Base-by-base conservation (phyloP, 805 yeast species). In the Sungouiozyma ichnusensis region DNA sequence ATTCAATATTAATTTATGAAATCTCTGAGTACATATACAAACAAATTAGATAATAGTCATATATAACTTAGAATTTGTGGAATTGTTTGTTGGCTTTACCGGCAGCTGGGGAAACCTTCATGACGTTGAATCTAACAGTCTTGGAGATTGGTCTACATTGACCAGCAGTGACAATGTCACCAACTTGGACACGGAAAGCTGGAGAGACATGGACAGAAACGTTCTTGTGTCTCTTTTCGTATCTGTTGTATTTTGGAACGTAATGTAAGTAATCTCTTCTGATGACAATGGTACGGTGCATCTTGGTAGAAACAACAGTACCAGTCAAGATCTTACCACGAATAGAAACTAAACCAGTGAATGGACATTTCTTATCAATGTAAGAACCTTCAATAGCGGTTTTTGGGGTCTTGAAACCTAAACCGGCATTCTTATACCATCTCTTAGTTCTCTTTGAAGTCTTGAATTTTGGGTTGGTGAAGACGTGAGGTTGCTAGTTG, bases 161-260 rank as follows among this genome's bases (percentile, higher is more conserved):
- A 72, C 99, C 99, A 73, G 92, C 97, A 64, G 95, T 88, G 66
- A 92, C 98, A 58, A 83, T 77, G 69, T 92, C 99, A 81, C 98
- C 99, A 72, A 88, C 97, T 71, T 76, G 76, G 64, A 90, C 96
- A 78, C 99, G 94, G 97, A 92, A 92, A 74, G 97, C 97, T 76
- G 99, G 99, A 58, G 97, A 90, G 66, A 92, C 85, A 79, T 92
- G 99, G 65, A 96, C 99, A 71, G 99, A 94, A 55, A 92, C 80
- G 83, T 92, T 92, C 92, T 92, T 92, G 85, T 92, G 99, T 80
- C 99, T 87, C 85, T 92, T 92, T 80, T 92, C 99, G 85, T 87
- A 92, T 85, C 99, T 88, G 95, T 90, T 92, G 80, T 92, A 92
- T 83, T 92, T 92, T 74, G 97, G 95, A 73, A 92, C 85, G 79